Evolutionary conservation across 192 early-diverging fungal species (phyloP), one percentile per base, ranked within the genome.

Genomic region (Lunasporangiospora selenospora): DNA sequence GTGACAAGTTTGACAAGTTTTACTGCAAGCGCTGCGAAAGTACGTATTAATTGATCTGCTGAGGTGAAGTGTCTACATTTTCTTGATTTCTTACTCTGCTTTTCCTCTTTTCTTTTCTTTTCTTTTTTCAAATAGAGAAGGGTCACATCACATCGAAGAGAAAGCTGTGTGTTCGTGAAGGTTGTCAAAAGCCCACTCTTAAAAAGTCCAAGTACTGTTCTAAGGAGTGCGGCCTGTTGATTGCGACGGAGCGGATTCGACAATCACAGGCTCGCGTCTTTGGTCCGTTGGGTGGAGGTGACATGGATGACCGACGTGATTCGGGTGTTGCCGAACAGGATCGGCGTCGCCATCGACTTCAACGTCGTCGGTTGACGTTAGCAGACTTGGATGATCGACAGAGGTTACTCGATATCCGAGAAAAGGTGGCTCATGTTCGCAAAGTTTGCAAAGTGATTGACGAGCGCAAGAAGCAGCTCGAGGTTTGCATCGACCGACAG

Each of bases 1-100:
- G 80, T 19, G 78, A 80, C 6, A 58, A 76, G 39, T 81, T 91
- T 15, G 89, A 88, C 37, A 69, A 77, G 47, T 91, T 85, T 34
- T 86, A 81, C 46, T 92, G 90, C 63, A 80, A 80, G 19, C 47
- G 41, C 18, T 92, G 90, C 52, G 59, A 77, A 77, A 78, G 85
- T 83, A 83, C 56, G 55, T 44, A 24, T 30, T 4, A 2, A 24
- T 37, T 36, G 7, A 30, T 33, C 23, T 46, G n/a, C 11, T 32
- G 36, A 37, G 16, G 18, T n/a, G 5, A 41, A 8, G n/a, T 51
- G 13, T 24, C 24, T 42, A 50, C 37, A 23, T 53, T 42, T 18
- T 6, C 30, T 76, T 48, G 7, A 12, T 50, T 15, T 21, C 6
- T 34, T 40, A 38, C 29, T 4, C 19, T 45, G 37, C 38, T 29